Evolutionary conservation across 768 basidiomycete genomes (phyloP), one percentile per base, ranked within the genome.

Genomic region (Chalciporus piperatus): DNA sequence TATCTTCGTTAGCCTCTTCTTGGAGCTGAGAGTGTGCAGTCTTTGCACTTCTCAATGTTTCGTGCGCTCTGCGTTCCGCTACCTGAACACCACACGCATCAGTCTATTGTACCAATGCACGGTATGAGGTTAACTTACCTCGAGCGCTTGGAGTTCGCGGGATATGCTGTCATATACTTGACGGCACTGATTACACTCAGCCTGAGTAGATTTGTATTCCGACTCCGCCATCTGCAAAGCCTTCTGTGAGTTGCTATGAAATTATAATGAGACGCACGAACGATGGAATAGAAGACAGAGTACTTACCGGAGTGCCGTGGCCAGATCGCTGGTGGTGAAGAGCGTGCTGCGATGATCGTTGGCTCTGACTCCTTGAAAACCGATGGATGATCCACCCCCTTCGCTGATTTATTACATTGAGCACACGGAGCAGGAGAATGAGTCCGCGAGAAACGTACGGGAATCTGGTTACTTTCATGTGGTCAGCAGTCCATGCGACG

Each of bases 1-100:
- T 71, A 12, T 87, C 85, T 17, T 88, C 85, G 50, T 85, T 87
- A 12, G 77, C 76, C 54, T 87, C 85, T 32, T 77, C 71, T 55
- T 84, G 79, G 16, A 87, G 62, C 19, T 68, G 67, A 27, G 62
- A 59, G 37, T 79, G 66, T 2, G 55, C 58, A 7, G 54, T 30
- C 62, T 74, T 82, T 27, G 74, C 72, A 6, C 42, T 42, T 33
- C 69, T 62, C 48, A 65, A 51, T 22, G n/a, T 46, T 12, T 66
- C 69, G 16, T 62, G 33, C 40, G 63, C 54, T 13, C 38, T 47
- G 41, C 50, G 65, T 47, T 63, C 68, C 22, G 28, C 54, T 5
- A 1, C 27, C 69, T 69, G 32, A 28, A 48, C 23, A 43, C 40
- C 8, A 41, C 4, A 39, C 38, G 25, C 19, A 43, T 41, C n/a